phyloP scores from a whole-genome alignment of 805 yeast species.

The Kluyveromyces aestuarii region DNA sequence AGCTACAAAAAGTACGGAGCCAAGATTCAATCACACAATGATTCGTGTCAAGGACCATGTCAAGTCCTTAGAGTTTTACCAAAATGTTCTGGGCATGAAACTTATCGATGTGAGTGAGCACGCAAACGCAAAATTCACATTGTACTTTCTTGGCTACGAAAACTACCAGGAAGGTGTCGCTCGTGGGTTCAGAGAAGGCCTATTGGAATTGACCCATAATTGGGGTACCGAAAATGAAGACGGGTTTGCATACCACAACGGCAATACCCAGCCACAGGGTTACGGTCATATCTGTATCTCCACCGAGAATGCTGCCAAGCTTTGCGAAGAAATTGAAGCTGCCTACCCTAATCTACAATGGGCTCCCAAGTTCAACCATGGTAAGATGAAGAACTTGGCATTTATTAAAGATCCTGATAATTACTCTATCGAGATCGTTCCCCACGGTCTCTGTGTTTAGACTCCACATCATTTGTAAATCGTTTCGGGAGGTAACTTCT shows the following conservation, averaged over 20 bases:
- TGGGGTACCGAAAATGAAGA: slow-evolving; percentile 88
- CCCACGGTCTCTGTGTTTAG: slow-evolving; percentile 22
- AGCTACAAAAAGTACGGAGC: slow-evolving; percentile 13
- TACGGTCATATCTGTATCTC: slow-evolving; percentile 81
- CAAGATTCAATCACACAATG: slow-evolving; percentile 78
- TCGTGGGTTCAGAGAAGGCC: slow-evolving; percentile 46
- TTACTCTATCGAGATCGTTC: slow-evolving; percentile 69
- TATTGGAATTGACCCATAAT: slow-evolving; percentile 87
- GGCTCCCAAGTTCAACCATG: slow-evolving; percentile 48
- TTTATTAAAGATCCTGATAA: slow-evolving; percentile 86
- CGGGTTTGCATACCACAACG: slow-evolving; percentile 70
- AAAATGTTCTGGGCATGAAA: slow-evolving; percentile 72
- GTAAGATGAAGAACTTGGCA: slow-evolving; percentile 52
- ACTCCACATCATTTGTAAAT: not conserved
- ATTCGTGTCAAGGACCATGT: slow-evolving; percentile 81
- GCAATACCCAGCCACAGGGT: slow-evolving; percentile 73
- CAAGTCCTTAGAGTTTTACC: slow-evolving; percentile 69
- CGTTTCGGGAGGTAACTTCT: no score
- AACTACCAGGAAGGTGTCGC: slow-evolving; percentile 32
- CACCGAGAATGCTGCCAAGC: slow-evolving; percentile 43
- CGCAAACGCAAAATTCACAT: slow-evolving; percentile 67
- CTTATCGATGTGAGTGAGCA: slow-evolving; percentile 47
- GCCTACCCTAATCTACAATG: slow-evolving; percentile 48
- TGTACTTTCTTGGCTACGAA: slow-evolving; percentile 78
- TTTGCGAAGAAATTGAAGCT: slow-evolving; percentile 40